Evolutionary conservation across 306 rosid species (phyloP), one percentile per base, ranked within the genome.

Genomic region (Oxytropis ochrocephala): DNA sequence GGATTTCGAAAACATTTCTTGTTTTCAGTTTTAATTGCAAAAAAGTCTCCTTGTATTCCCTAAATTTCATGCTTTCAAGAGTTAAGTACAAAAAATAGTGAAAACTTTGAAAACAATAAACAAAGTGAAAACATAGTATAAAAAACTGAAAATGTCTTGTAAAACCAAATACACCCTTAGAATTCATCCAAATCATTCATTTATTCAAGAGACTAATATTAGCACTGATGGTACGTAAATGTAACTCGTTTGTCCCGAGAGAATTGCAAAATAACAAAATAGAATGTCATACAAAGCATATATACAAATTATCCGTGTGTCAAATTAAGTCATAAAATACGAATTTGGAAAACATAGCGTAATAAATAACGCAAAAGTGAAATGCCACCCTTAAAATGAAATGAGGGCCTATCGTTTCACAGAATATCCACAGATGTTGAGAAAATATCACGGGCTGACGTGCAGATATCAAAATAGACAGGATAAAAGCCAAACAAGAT

Each of bases 391-490:
- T 11, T 51, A 42, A 66, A 63, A 68, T 47, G 35, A 33, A 56
- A 38, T 11, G 46, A 8, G 27, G 52, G 42, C 30, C 21, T 41
- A 69, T 62, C 17, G 39, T 44, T 67, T 18, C 11, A 62, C 19
- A 68, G 21, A 39, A 53, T 30, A 48, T 24, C 64, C 61, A 32
- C 9, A 51, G 71, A 64, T 57, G 41, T 46, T n/a, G 32, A 19
- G 49, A 19, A 11, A 51, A 36, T 51, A 46, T 21, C n/a, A n/a
- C n/a, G n/a, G 33, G 24, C 63, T 67, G 11, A 54, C 17, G 2
- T 49, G 47, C 54, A 62, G 73, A 44, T 42, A 43, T n/a, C 71
- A 30, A 35, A 16, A 67, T 39, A 82, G 49, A 67, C 30, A 67
- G 46, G 50, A 63, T 65, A 68, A 21, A 69, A 10, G 13, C 29